Evolutionary conservation across 495 filamentous ascomycete genomes (phyloP), one percentile per base, ranked within the genome.

Genomic region (Penicillium paxilli): DNA sequence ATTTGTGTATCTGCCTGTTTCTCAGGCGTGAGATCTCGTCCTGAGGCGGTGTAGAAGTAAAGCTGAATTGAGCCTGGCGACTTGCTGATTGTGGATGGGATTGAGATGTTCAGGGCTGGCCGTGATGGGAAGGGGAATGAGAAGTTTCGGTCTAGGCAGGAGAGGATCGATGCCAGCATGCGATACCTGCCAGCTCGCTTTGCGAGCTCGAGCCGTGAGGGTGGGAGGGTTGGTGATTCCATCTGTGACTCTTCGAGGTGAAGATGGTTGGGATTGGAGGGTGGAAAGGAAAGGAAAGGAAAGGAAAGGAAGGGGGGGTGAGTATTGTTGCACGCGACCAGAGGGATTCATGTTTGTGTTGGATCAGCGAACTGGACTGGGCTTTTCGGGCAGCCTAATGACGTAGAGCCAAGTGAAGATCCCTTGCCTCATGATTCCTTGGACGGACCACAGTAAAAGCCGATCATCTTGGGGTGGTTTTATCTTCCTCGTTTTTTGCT

Each of bases 111-210:
- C 11, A 57, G 23, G 4, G 25, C 28, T 8, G 59, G 53, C 1
- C 26, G 28, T 14, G 50, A 26, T 2, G 62, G 62, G 4, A 57
- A 49, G 2, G 59, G 62, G 17, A 25, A 55, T 1, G 59, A 59
- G 32, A 65, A 32, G 47, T 57, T 57, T 21, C 62, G 48, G 51
- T 65, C 62, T 19, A 62, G 47, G 41, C 51, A 46, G 50, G 62
- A 65, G 28, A 62, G 5, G 12, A 65, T 28, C 5, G 11, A 33
- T 22, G 48, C 26, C 16, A 57, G 28, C 24, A 47, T 51, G 33
- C 62, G 62, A 53, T 59, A 58, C 17, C 51, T 49, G 14, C 23
- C 30, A 5, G 62, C 59, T 37, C 46, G 50, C 47, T 52, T 52
- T 30, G 24, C 20, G 24, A 63, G 59, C 14, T 30, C 3, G 3